Percentiles rank a stretch among this genome's conserved stretches.
These are phyloP conservation scores for Lachnum nothofagi DNA, from an alignment of 2,329 filamentous ascomycete genomes.

Conservation along the genomic window DNA sequence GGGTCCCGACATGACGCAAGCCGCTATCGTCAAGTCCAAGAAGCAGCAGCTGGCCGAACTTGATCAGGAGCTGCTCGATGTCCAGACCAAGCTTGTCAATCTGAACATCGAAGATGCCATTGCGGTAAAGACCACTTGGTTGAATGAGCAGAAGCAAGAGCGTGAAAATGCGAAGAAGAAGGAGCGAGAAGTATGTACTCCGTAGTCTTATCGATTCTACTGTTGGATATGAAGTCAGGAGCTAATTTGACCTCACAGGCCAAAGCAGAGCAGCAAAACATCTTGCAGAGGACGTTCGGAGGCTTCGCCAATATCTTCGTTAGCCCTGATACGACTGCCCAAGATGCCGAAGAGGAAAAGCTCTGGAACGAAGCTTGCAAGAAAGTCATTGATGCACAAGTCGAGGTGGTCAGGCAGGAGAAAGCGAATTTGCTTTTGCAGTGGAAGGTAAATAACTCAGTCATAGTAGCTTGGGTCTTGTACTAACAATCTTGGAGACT, in stretches of 20 bases:
- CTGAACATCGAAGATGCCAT: neutral
- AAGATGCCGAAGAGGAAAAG: neutral
- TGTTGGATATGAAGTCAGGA: too few species aligned
- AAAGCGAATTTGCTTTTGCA: neutral
- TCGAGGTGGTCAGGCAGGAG: neutral
- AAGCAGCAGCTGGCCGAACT: neutral
- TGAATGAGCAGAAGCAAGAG: neutral
- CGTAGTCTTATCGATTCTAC: too few species aligned
- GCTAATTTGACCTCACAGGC: too few species aligned
- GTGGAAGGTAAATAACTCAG: neutral
- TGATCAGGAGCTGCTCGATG: neutral
- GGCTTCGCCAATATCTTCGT: too few species aligned
- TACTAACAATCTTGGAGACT: too few species aligned
- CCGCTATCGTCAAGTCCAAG: neutral
- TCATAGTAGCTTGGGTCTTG: neutral
- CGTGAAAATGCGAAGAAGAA: neutral
- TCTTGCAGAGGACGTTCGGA: too few species aligned
- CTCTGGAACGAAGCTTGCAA: neutral
- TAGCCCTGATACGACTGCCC: neutral
- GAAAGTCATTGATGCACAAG: neutral
- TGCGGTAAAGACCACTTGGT: neutral
- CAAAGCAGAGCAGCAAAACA: too few species aligned
- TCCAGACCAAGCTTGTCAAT: neutral
- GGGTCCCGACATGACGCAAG: too few species aligned
- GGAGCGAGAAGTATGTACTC: neutral